Base-by-base conservation (phyloP, 2,329 filamentous ascomycete genomes). In the Botrytis squamosa region DNA sequence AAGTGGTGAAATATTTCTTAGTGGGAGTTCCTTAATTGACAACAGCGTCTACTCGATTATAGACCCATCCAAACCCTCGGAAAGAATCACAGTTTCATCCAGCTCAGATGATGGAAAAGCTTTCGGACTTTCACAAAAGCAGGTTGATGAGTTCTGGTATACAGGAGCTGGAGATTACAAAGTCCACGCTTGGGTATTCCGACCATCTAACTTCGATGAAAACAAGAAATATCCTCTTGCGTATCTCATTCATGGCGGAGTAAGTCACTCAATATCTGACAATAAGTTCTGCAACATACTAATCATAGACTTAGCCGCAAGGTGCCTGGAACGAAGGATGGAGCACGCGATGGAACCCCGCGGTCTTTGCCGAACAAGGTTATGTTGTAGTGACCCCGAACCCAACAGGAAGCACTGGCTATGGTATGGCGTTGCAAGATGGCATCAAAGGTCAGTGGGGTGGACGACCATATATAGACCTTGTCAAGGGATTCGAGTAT, bases 301-400 rank as follows among this genome's bases (percentile, higher is more conserved):
- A 46, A 64, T 46, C 12, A 29, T 64, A 38, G 29, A 44, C 8
- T 68, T 66, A 79, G 74, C 80, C 80, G 6, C 80, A 81, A 79
- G 79, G 80, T 64, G 78, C 79, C 0, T 81, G 80, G 80, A 79
- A 79, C 59, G 80, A 81, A 71, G 70, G 72, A 57, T 81, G 80
- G 80, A 92, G 88, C 81, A 94, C 91, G 3, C 86, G 94, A 29
- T 97, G 94, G 94, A 97, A 97, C 80, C 91, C 92, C 2, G 93
- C 92, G 74, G 87, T 95, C 16, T 97, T 94, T 80, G 93, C 94
- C 5, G 93, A 97, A 81, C 93, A 95, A 83, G 94, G 94, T 64
- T 97, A 96, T 80, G 88, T 97, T 5, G 93, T 92, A 36, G 89
- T 97, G 65, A 87, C 90, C 68, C 93, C 93, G 16, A 97, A 97